Evolutionary conservation across 208 protist species (phyloP).

Genomic region (Novymonas esmeraldas): DNA sequence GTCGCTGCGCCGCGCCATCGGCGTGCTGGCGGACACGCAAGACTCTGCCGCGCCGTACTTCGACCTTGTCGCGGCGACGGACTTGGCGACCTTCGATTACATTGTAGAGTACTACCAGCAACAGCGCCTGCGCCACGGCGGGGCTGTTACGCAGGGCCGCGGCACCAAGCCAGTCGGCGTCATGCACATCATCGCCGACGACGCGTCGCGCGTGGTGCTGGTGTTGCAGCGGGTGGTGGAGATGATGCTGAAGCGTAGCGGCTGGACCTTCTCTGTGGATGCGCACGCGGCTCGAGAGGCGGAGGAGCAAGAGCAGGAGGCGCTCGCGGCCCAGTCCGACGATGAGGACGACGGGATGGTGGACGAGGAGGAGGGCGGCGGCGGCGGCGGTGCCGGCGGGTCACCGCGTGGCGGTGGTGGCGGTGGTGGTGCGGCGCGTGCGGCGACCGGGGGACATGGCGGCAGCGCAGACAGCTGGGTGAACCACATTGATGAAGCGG

Average conservation of each 20-base stretch:
- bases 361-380: conserved; percentile 4
- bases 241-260: conserved; percentile 41
- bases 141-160: neutral
- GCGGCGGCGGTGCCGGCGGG: neutral
- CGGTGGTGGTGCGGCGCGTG: neutral
- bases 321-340: conserved; percentile 1
- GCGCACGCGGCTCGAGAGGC: conserved; percentile 12
- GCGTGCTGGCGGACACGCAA: neutral
- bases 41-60: conserved; percentile 76
- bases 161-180: conserved; percentile 40
- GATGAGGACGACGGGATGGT: conserved; percentile 1
- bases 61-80: conserved; percentile 72
- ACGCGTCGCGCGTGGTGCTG: conserved; percentile 49
- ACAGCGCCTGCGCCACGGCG: conserved; percentile 26
- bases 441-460: neutral
- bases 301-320: conserved; percentile 22
- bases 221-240: conserved; percentile 65
- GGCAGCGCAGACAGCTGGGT: conserved; percentile 44
- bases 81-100: conserved; percentile 74
- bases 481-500: conserved; percentile 54
- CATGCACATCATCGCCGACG: conserved; percentile 58
- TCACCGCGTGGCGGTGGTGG: neutral
- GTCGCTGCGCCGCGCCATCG: conserved; percentile 10
- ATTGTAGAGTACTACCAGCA: conserved; percentile 71
- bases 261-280: conserved; percentile 16